A percentile compares a stretch with the other conserved stretches of the same genome.
These are phyloP conservation scores for Berberis thunbergii DNA, from an alignment of 164 flowering plant species.

Conservation along the genomic window DNA sequence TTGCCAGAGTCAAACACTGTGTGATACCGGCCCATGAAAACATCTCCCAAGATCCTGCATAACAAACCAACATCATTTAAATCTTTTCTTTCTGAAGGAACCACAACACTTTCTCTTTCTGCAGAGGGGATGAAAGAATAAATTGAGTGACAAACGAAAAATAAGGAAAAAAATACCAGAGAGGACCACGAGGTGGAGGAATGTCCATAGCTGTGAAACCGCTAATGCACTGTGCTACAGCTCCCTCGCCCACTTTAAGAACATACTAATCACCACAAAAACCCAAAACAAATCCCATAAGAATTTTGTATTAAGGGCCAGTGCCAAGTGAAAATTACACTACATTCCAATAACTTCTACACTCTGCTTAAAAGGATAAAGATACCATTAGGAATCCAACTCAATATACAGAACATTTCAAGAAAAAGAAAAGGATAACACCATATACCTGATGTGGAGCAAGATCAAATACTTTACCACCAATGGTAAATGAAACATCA, in stretches of 20 bases:
- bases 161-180: conserved; percentile 32
- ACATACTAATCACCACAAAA: conserved; percentile 34
- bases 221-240: conserved; percentile 66
- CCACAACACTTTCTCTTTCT: no score
- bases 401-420: background rate
- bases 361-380: no score
- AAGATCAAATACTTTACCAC: conserved; percentile 57
- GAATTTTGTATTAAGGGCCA: no score
- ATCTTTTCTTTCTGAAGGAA: background rate
- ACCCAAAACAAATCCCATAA: no score
- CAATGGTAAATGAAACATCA: conserved; percentile 57
- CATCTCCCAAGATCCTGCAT: conserved; percentile 50
- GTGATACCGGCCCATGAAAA: conserved; percentile 48
- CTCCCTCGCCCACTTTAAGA: conserved; percentile 59
- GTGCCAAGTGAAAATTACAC: no score
- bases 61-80: background rate
- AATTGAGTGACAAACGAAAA: background rate
- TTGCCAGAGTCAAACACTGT: conserved; percentile 48
- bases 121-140: background rate
- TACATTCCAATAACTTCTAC: no score
- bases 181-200: conserved; percentile 70
- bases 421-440: background rate
- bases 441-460: conserved; percentile 52
- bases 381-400: no score
- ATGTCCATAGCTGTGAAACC: conserved; percentile 67